Base-by-base conservation (phyloP, 164 flowering plant species). In the Buxus sempervirens region DNA sequence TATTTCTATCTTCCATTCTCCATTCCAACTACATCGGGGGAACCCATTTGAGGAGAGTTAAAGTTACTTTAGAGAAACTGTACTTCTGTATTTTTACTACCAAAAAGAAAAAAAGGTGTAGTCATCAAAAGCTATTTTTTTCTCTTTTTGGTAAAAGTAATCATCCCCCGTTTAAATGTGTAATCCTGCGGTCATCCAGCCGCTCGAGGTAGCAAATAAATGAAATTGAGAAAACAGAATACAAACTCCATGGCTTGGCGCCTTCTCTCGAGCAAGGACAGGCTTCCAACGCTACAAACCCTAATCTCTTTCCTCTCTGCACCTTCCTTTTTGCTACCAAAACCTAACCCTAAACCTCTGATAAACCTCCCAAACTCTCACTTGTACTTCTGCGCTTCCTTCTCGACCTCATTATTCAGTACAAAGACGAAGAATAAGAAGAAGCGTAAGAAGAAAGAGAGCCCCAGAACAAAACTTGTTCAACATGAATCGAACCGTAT, bases 351-450 rank as follows among this genome's bases (percentile, higher is more conserved):
- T 49, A 66, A 61, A 6, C 53, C 42, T 70, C 60, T 63, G 75
- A 77, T 65, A 75, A 65, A 67, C 60, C 72, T 27, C 69, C 54
- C 28, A 19, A 41, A 53, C 2, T 64, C 62, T 42, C 16, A 45
- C 58, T 48, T 53, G 69, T 10, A 41, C 64, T 27, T 19, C 65
- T 18, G 77, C 57, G 68, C 75, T 56, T 63, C 69, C 15, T 81
- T 83, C 81, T 82, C 93, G 74, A 86, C 91, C 72, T 91, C 97
- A 45, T 88, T 89, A 73, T 84, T 86, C 73, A 59, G 73, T 73
- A 90, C 93, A 64, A 86, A 91, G 79, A 74, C 69, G 73, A 91
- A 87, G 65, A 84, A 85, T 60, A 86, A 54, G 66, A 85, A 86
- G 55, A 87, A 81, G 41, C 85, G 83, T 51, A 82, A 70, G 61